These are phyloP conservation scores for Zasmidium cellare DNA, from an alignment of 2,329 filamentous ascomycete genomes.

Conservation along the genomic window DNA sequence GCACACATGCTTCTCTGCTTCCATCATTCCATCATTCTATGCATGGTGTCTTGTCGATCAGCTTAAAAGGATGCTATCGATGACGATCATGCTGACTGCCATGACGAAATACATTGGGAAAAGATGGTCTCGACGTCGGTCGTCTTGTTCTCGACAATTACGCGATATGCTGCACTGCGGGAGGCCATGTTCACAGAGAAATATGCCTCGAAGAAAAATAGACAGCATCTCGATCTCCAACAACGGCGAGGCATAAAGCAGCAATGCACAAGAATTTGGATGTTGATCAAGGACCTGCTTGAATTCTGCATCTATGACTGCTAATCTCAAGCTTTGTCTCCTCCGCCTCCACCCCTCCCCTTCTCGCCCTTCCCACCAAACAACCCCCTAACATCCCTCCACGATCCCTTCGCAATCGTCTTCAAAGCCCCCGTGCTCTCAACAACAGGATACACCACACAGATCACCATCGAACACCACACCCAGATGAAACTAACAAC, in stretches of 20 bases:
- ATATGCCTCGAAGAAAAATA: too few relatives aligned
- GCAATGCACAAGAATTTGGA: too few relatives aligned
- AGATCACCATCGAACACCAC: conserved; percentile 41
- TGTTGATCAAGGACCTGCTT: too few relatives aligned
- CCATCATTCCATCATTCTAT: background rate
- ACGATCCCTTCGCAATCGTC: conserved; percentile 21
- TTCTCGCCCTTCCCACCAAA: background rate
- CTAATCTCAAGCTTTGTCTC: background rate
- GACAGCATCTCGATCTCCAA: too few relatives aligned
- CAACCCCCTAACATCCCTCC: conserved; percentile 10
- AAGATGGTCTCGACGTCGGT: too few relatives aligned
- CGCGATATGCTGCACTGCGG: too few relatives aligned
- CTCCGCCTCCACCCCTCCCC: background rate
- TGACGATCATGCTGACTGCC: background rate
- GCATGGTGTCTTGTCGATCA: background rate
- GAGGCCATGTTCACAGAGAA: too few relatives aligned
- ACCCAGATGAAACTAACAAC: conserved; percentile 46
- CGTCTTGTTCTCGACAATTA: too few relatives aligned
- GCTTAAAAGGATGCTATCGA: background rate
- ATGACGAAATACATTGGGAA: background rate
- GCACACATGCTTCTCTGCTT: background rate
- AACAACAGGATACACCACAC: conserved; percentile 43
- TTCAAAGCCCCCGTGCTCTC: conserved; percentile 40
- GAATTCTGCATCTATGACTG: too few relatives aligned
- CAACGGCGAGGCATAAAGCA: too few relatives aligned